These are phyloP conservation scores for Aspergillus conjunctus DNA, from an alignment of 495 filamentous ascomycete genomes.

Conservation along the genomic window DNA sequence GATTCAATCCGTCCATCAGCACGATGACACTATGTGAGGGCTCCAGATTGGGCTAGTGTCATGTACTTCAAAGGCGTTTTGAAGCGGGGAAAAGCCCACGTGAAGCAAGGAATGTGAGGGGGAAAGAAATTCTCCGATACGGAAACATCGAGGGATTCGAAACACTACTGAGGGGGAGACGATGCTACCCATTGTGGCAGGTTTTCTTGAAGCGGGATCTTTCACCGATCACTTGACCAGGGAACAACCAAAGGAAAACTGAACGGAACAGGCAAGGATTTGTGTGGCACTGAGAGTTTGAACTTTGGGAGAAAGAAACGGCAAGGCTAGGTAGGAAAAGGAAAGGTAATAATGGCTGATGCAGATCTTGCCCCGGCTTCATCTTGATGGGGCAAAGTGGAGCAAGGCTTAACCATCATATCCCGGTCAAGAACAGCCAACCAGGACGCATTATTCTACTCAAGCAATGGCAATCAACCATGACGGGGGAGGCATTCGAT, in stretches of 20 bases:
- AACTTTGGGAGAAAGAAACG: not conserved
- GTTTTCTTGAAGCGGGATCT: not conserved
- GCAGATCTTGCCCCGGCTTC: too few relatives aligned
- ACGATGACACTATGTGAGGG: not conserved
- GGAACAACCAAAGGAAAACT: not conserved
- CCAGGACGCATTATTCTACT: not conserved
- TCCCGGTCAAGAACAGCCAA: not conserved
- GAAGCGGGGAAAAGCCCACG: constrained; percentile 8
- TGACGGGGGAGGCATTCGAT: not conserved
- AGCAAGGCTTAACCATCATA: not conserved
- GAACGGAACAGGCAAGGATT: not conserved
- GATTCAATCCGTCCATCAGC: not conserved
- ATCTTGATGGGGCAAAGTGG: not conserved
- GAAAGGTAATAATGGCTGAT: not conserved
- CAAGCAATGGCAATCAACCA: not conserved
- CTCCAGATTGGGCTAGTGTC: not conserved
- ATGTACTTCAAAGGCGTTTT: not conserved
- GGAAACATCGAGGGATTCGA: not conserved
- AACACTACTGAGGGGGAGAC: not conserved
- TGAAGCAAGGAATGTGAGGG: constrained; percentile 16
- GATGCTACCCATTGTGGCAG: not conserved
- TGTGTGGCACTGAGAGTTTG: not conserved
- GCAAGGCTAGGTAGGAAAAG: not conserved
- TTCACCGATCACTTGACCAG: not conserved
- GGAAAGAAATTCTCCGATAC: constrained; percentile 7